phyloP scores from a whole-genome alignment of 177 flowering plant species.

The Vitis hybrid region DNA sequence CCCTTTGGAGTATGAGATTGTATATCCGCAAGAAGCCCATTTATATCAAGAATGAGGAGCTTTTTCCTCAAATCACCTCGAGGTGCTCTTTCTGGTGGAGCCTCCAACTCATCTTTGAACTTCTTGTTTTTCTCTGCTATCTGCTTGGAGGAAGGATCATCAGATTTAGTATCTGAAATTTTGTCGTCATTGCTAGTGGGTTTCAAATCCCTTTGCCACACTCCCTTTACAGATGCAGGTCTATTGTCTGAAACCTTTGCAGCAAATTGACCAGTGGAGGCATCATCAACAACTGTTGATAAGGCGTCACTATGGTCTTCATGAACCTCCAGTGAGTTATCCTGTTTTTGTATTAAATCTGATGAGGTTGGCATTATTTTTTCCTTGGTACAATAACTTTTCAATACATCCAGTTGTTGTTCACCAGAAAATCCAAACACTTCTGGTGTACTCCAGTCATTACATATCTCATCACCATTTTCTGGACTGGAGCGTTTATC shows the following conservation, averaged over 20 bases:
- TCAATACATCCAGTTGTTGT: too few species aligned
- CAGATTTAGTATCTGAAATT: slow-evolving; percentile 1
- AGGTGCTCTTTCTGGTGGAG: slow-evolving; percentile 4
- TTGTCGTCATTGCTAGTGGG: background rate
- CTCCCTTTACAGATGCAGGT: background rate
- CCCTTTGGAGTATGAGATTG: slow-evolving; percentile 29
- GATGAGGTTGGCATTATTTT: too few species aligned
- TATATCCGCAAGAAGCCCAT: too few species aligned
- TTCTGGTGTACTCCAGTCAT: too few species aligned
- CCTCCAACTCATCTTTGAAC: background rate
- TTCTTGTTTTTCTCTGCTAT: background rate
- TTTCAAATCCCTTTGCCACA: background rate
- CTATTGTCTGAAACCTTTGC: background rate
- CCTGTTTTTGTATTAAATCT: too few species aligned
- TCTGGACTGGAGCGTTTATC: too few species aligned
- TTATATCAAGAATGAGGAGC: slow-evolving; percentile 52
- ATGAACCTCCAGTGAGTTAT: too few species aligned
- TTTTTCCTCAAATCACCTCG: slow-evolving; percentile 26
- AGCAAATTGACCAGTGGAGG: background rate
- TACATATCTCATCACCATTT: too few species aligned
- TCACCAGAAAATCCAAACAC: too few species aligned
- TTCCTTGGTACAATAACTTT: too few species aligned
- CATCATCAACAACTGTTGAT: background rate
- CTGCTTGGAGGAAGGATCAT: background rate
- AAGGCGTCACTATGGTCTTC: background rate